phyloP scores from a whole-genome alignment of 306 rosid species.

The Carpinus fangiana region DNA sequence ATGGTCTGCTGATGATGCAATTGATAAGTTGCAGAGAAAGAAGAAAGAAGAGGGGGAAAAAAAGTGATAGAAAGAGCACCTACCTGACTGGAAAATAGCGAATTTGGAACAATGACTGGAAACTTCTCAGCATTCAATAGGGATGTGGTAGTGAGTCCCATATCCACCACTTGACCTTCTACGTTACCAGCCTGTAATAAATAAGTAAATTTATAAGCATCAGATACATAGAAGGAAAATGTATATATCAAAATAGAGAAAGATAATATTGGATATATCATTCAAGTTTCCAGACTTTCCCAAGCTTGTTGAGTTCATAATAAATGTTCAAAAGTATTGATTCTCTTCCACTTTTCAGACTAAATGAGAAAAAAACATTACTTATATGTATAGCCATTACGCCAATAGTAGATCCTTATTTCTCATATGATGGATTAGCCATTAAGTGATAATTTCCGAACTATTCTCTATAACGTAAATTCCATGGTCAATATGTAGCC shows the following conservation, averaged over 20 bases:
- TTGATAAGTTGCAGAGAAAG: slow-evolving; percentile 17
- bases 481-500: not conserved
- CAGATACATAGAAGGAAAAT: not conserved
- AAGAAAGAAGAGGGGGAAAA: not conserved
- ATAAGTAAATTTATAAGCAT: slow-evolving; percentile 5
- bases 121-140: slow-evolving; percentile 86
- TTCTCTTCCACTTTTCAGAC: not conserved
- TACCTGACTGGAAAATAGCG: slow-evolving; percentile 90
- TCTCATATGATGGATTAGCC: not conserved
- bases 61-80: not conserved
- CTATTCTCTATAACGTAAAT: slow-evolving; percentile 1
- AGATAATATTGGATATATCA: not conserved
- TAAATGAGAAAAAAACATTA: not conserved
- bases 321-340: not conserved
- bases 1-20: not conserved
- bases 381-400: not conserved
- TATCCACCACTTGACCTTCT: slow-evolving; percentile 94
- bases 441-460: not conserved
- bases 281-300: not conserved
- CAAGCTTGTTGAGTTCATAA: not conserved
- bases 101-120: slow-evolving; percentile 85
- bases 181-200: slow-evolving; percentile 78
- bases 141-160: slow-evolving; percentile 86
- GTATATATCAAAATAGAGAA: not conserved
- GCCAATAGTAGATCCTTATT: not conserved